Percentiles rank a stretch among this genome's conserved stretches.
These are phyloP conservation scores for Sporothrix globosa DNA, from an alignment of 2,329 filamentous ascomycete genomes.

Conservation along the genomic window DNA sequence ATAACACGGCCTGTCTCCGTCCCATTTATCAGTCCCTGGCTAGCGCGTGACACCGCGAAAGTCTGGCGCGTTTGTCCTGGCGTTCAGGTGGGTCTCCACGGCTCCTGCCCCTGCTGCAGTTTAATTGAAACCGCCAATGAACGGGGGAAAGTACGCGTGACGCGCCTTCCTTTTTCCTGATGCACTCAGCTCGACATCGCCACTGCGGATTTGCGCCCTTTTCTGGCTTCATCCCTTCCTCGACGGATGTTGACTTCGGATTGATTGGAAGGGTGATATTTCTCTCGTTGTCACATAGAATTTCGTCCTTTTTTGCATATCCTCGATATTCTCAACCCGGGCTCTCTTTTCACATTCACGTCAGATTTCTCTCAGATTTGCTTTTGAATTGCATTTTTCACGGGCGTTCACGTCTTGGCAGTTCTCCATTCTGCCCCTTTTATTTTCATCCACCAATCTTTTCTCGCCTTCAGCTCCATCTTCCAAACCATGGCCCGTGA, in stretches of 20 bases:
- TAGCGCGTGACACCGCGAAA: conserved; percentile 30
- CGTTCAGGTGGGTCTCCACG: not conserved
- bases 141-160: conserved; percentile 20
- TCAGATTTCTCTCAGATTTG: conserved; percentile 18
- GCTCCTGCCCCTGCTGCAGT: not conserved
- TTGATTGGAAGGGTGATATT: not conserved
- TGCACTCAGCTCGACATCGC: conserved; percentile 17
- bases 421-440: not conserved
- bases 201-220: not conserved
- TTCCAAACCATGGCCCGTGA: conserved; percentile 26
- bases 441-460: not conserved
- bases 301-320: not conserved
- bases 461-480: not conserved
- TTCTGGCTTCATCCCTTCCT: not conserved
- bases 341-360: conserved; percentile 4
- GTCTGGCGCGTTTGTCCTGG: conserved; percentile 6
- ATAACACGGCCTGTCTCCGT: not conserved
- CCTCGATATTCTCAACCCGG: not conserved
- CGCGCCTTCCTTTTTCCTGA: conserved; percentile 24
- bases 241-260: not conserved
- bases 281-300: no score
- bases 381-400: not conserved
- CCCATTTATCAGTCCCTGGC: not conserved
- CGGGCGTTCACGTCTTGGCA: no score
- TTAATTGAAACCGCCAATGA: conserved; percentile 19